A percentile compares a stretch with the other conserved stretches of the same genome.
Evolutionary conservation across 225 moss, liverwort and hornwort species (phyloP).

Genomic region (Pseudisothecium myosuroides): DNA sequence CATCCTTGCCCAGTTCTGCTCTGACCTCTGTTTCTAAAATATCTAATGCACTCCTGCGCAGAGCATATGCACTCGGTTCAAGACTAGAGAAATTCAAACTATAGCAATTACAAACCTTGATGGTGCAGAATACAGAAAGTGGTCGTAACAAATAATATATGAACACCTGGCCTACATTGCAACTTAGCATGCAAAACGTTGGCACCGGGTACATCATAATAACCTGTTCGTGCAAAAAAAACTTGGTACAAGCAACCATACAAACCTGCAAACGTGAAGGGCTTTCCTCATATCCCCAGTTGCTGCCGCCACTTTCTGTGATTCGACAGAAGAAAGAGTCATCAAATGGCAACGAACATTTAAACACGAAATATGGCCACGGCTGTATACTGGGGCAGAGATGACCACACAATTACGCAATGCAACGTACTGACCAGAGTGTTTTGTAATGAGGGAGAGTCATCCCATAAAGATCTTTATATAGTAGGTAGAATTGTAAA

Average conservation of each 20-base stretch:
- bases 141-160: not conserved
- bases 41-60: slow-evolving; percentile 61
- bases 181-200: not conserved
- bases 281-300: slow-evolving; percentile 97
- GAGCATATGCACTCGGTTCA: not conserved
- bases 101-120: not conserved
- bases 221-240: not conserved
- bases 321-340: not conserved
- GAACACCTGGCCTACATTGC: not conserved
- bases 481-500: not conserved
- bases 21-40: slow-evolving; percentile 52
- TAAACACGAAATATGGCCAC: not conserved
- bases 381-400: not conserved
- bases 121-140: not conserved
- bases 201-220: not conserved
- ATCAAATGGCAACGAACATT: not conserved
- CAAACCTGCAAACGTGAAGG: slow-evolving; percentile 81
- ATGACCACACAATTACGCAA: not conserved
- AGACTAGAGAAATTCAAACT: not conserved
- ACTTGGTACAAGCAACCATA: not conserved
- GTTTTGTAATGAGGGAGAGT: not conserved
- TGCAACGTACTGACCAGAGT: not conserved
- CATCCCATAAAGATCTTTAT: not conserved
- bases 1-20: slow-evolving; percentile 22
- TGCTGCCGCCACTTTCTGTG: slow-evolving; percentile 83